Evolutionary conservation across 2,329 filamentous ascomycete species (phyloP).

Genomic region (Gremmenia infestans): DNA sequence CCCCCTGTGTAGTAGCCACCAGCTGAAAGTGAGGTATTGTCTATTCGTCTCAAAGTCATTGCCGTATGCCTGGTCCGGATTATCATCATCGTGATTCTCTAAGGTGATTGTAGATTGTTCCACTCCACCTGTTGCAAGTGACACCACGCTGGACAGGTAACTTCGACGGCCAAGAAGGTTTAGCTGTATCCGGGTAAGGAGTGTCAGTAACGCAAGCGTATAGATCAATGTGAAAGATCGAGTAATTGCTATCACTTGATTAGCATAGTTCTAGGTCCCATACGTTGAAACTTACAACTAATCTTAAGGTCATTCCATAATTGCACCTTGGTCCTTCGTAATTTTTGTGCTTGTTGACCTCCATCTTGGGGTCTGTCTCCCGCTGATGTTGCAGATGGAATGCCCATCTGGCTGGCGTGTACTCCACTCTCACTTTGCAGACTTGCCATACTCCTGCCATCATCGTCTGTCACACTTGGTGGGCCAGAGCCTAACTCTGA

Average conservation of each 20-base stretch:
- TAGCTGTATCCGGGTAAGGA: slow-evolving; percentile 91
- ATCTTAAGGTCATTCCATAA: slow-evolving; percentile 98
- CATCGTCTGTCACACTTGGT: slow-evolving; percentile 74
- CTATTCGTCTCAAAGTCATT: slow-evolving; percentile 96
- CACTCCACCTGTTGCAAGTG: slow-evolving; percentile 71
- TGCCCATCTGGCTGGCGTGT: slow-evolving; percentile 71
- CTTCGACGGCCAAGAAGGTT: slow-evolving; percentile 94
- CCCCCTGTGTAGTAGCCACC: slow-evolving; percentile 92
- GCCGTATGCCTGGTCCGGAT: slow-evolving; percentile 73
- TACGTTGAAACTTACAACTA: slow-evolving; percentile 59
- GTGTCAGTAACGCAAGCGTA: slow-evolving; percentile 79
- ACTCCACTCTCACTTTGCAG: slow-evolving; percentile 77
- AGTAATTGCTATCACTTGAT: slow-evolving; percentile 64
- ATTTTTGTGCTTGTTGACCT: slow-evolving; percentile 44
- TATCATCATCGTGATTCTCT: slow-evolving; percentile 90
- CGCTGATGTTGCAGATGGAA: slow-evolving; percentile 46
- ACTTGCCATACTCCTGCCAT: slow-evolving; percentile 70
- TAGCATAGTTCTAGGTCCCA: slow-evolving; percentile 9
- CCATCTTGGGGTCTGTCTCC: slow-evolving; percentile 37
- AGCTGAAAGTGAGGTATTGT: slow-evolving; percentile 92
- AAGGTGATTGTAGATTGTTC: slow-evolving; percentile 75
- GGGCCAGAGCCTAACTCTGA: slow-evolving; percentile 37
- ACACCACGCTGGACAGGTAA: slow-evolving; percentile 93
- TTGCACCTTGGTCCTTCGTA: slow-evolving; percentile 77
- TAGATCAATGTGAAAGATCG: slow-evolving; percentile 89